Percentiles rank a stretch among this genome's conserved stretches.
Evolutionary conservation across 2,329 filamentous ascomycete genomes (phyloP).

Genomic region (Fusarium sp.): DNA sequence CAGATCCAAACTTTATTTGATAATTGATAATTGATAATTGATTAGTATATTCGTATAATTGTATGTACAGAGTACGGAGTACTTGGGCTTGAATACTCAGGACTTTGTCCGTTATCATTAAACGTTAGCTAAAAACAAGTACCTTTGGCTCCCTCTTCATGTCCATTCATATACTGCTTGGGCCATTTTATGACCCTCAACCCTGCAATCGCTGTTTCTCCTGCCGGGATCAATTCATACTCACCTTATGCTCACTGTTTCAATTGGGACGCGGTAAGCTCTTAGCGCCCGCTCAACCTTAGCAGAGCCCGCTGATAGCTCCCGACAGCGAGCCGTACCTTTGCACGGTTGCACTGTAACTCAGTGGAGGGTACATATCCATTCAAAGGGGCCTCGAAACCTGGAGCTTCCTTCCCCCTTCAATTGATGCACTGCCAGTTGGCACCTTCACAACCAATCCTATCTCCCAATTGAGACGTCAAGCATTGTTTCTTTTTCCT

Average conservation of each 20-base stretch:
- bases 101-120: no score
- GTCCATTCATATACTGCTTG: conserved; percentile 4
- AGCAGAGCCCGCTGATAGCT: conserved; percentile 8
- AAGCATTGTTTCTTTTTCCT: neutral
- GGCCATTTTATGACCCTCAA: conserved; percentile 17
- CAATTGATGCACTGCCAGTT: conserved; percentile 28
- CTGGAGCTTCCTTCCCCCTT: conserved; percentile 5
- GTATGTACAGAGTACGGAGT: neutral
- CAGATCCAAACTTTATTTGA: conserved; percentile 11
- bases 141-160: conserved; percentile 30
- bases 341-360: conserved; percentile 3
- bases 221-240: conserved; percentile 10
- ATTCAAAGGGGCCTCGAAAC: conserved; percentile 12
- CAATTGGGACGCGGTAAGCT: conserved; percentile 27
- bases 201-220: conserved; percentile 16
- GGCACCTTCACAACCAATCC: conserved; percentile 15
- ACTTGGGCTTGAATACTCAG: no score
- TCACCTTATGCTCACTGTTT: conserved; percentile 27
- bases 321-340: conserved; percentile 7
- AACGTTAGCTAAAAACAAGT: neutral
- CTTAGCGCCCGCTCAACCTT: conserved; percentile 24
- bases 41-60: neutral
- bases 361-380: no score
- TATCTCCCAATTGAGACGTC: neutral
- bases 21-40: neutral